Evolutionary conservation across 495 filamentous ascomycete genomes (phyloP).

Genomic region (Oidiodendron maius): DNA sequence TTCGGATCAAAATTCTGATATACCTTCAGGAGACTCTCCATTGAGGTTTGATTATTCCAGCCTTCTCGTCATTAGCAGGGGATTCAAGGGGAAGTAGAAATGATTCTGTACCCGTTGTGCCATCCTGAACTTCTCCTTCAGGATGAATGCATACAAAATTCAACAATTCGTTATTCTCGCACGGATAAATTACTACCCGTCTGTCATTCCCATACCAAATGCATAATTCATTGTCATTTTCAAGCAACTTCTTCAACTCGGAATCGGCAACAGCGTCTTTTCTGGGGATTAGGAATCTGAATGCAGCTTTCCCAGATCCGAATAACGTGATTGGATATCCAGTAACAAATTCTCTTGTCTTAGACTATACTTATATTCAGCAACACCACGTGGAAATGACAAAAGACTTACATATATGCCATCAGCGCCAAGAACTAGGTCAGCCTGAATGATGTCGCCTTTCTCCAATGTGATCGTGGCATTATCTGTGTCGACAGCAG

Average conservation of each 20-base stretch:
- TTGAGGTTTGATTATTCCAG: background rate
- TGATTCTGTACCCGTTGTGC: no score
- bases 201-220: conserved; percentile 47
- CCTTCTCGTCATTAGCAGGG: no score
- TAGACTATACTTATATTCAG: no score
- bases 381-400: no score
- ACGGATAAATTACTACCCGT: conserved; percentile 55
- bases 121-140: conserved; percentile 23
- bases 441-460: conserved; percentile 26
- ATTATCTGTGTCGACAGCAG: conserved; percentile 34
- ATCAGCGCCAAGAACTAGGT: conserved; percentile 37
- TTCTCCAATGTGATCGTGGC: conserved; percentile 36
- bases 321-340: conserved; percentile 32
- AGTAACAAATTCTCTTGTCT: conserved; percentile 24
- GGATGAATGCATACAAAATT: conserved; percentile 60
- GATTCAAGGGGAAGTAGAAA: no score
- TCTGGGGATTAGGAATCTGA: conserved; percentile 51
- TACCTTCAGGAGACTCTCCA: background rate
- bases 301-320: conserved; percentile 51
- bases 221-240: conserved; percentile 33
- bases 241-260: conserved; percentile 38
- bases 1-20: background rate
- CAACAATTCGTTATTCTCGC: conserved; percentile 43
- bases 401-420: no score
- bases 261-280: conserved; percentile 39